phyloP scores from a whole-genome alignment of 768 basidiomycete species.

The Agaricus blazei region DNA sequence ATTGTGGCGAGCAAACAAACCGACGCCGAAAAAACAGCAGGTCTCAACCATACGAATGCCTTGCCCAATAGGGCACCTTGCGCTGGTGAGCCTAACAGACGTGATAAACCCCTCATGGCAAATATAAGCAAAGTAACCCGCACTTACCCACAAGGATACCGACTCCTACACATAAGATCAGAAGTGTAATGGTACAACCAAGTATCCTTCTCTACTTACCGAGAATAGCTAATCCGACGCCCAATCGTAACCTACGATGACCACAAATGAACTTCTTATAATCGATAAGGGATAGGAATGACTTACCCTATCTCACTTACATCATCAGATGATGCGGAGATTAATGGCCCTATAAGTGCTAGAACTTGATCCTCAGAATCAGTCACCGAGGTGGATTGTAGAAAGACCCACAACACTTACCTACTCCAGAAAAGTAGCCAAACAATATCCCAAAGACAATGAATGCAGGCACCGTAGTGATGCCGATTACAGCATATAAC shows the following conservation, averaged over 20 bases:
- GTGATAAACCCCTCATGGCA: background rate
- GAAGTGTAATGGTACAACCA: background rate
- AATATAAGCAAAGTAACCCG: background rate
- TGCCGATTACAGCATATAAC: conserved; percentile 30
- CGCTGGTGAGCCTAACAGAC: conserved; percentile 11
- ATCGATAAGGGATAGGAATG: background rate
- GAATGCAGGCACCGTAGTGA: conserved; percentile 23
- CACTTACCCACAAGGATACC: conserved; percentile 13
- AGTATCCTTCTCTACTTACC: conserved; percentile 1
- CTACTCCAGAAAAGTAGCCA: conserved; percentile 28
- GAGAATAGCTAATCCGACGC: conserved; percentile 12
- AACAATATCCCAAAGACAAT: conserved; percentile 32
- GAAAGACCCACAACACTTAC: conserved; percentile 8
- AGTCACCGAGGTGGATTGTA: background rate
- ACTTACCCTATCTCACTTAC: conserved; percentile 9
- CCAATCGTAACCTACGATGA: conserved; percentile 12
- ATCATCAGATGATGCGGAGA: conserved; percentile 6
- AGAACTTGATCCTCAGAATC: conserved; percentile 2
- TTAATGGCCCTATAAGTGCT: conserved; percentile 10
- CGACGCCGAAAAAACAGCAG: no score
- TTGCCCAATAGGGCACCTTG: conserved; percentile 12
- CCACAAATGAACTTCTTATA: background rate
- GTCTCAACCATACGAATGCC: no score
- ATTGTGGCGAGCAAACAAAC: no score
- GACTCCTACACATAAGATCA: conserved; percentile 3